Conservation (phyloP, 768 basidiomycete species). For the Rhodosporidiobolus sp. region DNA sequence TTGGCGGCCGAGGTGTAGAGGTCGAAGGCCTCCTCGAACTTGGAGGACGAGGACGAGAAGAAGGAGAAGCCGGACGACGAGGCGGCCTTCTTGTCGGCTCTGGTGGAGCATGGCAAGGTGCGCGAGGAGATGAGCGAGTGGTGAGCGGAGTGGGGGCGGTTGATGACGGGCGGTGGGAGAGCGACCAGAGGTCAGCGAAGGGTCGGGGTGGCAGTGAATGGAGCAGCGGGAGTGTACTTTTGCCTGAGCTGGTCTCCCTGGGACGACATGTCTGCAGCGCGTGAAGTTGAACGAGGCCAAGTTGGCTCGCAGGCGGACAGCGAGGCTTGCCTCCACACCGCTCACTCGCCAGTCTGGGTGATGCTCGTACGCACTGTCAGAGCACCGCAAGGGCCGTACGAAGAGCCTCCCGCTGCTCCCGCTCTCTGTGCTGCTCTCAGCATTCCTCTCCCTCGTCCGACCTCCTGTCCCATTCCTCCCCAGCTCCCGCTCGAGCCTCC, state of each 20-base stretch:
- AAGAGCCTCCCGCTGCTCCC: too few relatives aligned
- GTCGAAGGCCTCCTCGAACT: conserved; percentile 94
- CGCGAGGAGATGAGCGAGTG: background rate
- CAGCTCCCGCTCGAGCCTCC: background rate
- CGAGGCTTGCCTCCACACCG: too few relatives aligned
- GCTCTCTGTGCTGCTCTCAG: background rate
- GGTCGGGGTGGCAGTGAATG: background rate
- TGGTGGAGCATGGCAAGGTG: background rate
- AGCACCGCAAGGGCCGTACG: too few relatives aligned
- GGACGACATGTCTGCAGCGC: conserved; percentile 6
- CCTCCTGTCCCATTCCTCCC: background rate
- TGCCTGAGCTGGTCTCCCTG: conserved; percentile 30
- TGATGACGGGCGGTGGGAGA: background rate
- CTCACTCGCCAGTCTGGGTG: too few relatives aligned
- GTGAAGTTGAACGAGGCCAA: background rate
- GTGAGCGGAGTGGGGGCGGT: background rate
- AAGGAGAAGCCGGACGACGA: conserved; percentile 57
- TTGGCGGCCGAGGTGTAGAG: conserved; percentile 93
- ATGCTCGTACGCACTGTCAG: too few relatives aligned
- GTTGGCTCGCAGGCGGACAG: too few relatives aligned
- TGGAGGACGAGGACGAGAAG: conserved; percentile 64
- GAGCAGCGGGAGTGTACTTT: conserved; percentile 1
- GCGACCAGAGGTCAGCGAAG: background rate
- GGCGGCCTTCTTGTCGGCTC: conserved; percentile 86
- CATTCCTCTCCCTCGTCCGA: background rate